Evolutionary conservation across 2,329 filamentous ascomycete species (phyloP).

Genomic region (Tricladium varicosporioides): DNA sequence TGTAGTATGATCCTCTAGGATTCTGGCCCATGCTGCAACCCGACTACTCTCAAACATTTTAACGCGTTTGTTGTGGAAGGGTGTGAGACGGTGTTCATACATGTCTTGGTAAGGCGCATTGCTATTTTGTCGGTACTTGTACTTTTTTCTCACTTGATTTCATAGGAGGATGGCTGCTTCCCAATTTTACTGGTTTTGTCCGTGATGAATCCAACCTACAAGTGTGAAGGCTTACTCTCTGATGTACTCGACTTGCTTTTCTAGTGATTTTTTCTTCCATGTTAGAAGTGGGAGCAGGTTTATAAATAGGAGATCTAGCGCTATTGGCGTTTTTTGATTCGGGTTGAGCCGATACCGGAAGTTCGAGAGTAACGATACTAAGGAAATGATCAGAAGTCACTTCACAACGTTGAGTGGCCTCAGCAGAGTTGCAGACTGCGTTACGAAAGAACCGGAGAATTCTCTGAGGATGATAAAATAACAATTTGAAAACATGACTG

Average conservation of each 20-base stretch:
- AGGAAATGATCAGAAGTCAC: neutral
- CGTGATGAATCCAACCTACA: neutral
- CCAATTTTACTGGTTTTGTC: neutral
- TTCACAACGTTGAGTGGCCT: no score
- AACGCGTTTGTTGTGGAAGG: constrained; percentile 33
- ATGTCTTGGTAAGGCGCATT: constrained; percentile 39
- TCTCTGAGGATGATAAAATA: no score
- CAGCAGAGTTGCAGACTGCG: no score
- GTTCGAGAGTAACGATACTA: neutral
- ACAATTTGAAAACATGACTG: no score
- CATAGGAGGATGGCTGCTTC: constrained; percentile 29
- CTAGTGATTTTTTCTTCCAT: neutral
- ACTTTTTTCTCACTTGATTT: constrained; percentile 38
- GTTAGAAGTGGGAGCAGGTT: constrained; percentile 5
- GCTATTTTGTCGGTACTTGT: constrained; percentile 42
- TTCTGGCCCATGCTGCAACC: constrained; percentile 41
- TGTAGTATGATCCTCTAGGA: constrained; percentile 40
- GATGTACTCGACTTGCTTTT: constrained; percentile 5
- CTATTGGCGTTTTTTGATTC: constrained; percentile 1
- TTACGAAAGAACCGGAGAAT: no score
- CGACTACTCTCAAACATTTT: constrained; percentile 43
- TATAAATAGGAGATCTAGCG: neutral
- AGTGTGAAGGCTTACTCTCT: constrained; percentile 1
- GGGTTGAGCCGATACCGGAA: constrained; percentile 38
- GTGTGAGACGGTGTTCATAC: constrained; percentile 40